phyloP scores from a whole-genome alignment of 768 basidiomycete species.

The Lentinula detonsa region DNA sequence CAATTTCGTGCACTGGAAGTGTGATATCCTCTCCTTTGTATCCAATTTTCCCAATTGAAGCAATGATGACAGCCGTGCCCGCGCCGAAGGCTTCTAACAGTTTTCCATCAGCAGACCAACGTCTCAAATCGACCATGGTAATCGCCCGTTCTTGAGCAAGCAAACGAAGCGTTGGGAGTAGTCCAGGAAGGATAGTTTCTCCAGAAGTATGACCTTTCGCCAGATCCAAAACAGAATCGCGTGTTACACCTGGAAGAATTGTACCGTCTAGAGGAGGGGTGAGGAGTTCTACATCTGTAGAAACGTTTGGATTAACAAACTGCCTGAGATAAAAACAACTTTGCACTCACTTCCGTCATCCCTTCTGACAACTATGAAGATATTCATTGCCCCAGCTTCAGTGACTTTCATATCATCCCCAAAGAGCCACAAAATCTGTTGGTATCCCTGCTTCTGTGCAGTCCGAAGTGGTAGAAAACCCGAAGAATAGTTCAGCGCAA shows the following conservation, averaged over 20 bases:
- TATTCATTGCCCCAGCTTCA: conserved; percentile 77
- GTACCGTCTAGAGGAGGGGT: conserved; percentile 85
- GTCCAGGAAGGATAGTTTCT: conserved; percentile 32
- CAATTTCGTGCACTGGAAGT: conserved; percentile 42
- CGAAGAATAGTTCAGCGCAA: conserved; percentile 63
- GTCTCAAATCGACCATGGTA: conserved; percentile 51
- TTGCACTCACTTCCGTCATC: conserved; percentile 46
- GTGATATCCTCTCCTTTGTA: conserved; percentile 37
- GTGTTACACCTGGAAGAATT: conserved; percentile 89
- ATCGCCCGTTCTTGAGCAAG: conserved; percentile 52
- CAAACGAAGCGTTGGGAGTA: conserved; percentile 29
- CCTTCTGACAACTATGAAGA: conserved; percentile 60
- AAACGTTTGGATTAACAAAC: neutral
- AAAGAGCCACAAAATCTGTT: conserved; percentile 75
- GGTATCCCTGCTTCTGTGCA: conserved; percentile 64
- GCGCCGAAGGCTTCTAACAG: conserved; percentile 74
- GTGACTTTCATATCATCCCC: conserved; percentile 38
- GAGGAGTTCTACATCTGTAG: conserved; percentile 60
- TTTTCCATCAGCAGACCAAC: conserved; percentile 40
- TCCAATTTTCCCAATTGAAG: conserved; percentile 56
- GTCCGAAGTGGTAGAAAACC: conserved; percentile 58
- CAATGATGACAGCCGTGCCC: conserved; percentile 73
- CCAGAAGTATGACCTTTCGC: conserved; percentile 52
- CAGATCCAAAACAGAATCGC: conserved; percentile 67
- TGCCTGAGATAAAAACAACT: neutral